Base-by-base conservation (phyloP, 106 monocot genomes). In the Acanthochlamys bracteata region DNA sequence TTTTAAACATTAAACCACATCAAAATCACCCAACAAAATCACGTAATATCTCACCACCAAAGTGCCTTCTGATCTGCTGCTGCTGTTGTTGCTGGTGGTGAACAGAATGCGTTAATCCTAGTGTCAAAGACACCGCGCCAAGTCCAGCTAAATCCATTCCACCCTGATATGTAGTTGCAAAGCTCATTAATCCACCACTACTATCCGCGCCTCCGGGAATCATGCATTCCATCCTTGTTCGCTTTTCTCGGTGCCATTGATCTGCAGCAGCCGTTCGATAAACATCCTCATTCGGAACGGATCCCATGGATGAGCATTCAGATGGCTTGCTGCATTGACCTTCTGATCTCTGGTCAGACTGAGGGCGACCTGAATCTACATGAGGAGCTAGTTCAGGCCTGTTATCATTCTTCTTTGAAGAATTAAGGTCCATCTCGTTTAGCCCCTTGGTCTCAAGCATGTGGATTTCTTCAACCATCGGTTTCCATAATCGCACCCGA, bases 391-490 rank as follows among this genome's bases (percentile, higher is more conserved):
- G 20, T 20, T 16, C 20, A 4, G 67, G 59, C 24, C 45, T 78
- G 7, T 40, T 22, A 24, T 42, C 51, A n/a, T 68, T 64, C 10
- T 55, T 74, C 59, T 43, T 68, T 19, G 59, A 45, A 2, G 78
- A 60, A 51, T 75, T 75, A 12, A 83, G 75, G 68, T 75, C 75
- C 78, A 75, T 66, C 52, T 57, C 69, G 0, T 33, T 59, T 10
- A 69, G 25, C 2, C 79, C 78, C 60, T 72, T 78, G 20, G 78
- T 69, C 67, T 83, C 83, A 2, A 83, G 78, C 71, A 68, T 83
- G 74, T 83, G 83, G 49, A 83, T 78, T 74, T 83, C 83, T 51
- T 83, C 83, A 0, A 82, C 74, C 83, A 83, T 83, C 6, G 83
- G 83, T 41, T 83, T 83, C 83, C 83, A 83, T 13, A 83, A 41